These are phyloP conservation scores for Claviceps purpurea DNA, from an alignment of 2,329 filamentous ascomycete species.

Conservation along the genomic window DNA sequence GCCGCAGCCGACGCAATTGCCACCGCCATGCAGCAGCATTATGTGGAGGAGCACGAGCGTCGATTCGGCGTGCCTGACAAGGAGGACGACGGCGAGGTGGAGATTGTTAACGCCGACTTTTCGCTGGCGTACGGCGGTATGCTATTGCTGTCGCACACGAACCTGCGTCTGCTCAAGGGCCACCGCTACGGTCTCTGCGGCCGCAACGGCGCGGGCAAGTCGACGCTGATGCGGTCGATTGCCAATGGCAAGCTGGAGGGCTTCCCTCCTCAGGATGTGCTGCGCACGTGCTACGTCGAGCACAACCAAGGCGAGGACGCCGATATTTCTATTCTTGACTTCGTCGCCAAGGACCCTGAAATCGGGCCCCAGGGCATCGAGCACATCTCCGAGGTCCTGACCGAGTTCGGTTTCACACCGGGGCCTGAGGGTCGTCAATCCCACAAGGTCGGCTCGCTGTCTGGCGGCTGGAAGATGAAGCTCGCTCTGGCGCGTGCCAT, in stretches of 20 bases:
- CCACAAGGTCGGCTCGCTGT: constrained; percentile 84
- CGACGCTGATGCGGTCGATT: constrained; percentile 96
- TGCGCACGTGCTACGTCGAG: constrained; percentile 95
- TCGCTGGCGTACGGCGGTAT: constrained; percentile 96
- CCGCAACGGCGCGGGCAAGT: constrained; percentile 94
- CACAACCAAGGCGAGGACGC: constrained; percentile 98
- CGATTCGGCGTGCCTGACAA: constrained; percentile 75
- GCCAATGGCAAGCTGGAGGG: constrained; percentile 92
- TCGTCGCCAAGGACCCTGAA: constrained; percentile 77
- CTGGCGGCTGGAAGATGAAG: constrained; percentile 99
- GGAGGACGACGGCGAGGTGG: constrained; percentile 81
- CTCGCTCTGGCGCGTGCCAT: constrained; percentile 89
- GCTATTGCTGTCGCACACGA: constrained; percentile 91
- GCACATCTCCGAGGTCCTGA: constrained; percentile 70
- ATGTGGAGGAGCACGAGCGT: constrained; percentile 71
- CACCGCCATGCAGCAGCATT: constrained; percentile 62
- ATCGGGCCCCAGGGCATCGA: constrained; percentile 67
- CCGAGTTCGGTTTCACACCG: constrained; percentile 85
- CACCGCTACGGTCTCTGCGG: constrained; percentile 96
- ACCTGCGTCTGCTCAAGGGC: constrained; percentile 84
- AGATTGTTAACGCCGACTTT: constrained; percentile 97
- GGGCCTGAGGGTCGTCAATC: constrained; percentile 81
- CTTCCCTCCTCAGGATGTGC: constrained; percentile 82
- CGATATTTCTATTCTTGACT: constrained; percentile 89
- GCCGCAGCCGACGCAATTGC: constrained; percentile 51